These are phyloP conservation scores for Chaetomium sp. DNA, from an alignment of 2,329 filamentous ascomycete species.

Conservation along the genomic window DNA sequence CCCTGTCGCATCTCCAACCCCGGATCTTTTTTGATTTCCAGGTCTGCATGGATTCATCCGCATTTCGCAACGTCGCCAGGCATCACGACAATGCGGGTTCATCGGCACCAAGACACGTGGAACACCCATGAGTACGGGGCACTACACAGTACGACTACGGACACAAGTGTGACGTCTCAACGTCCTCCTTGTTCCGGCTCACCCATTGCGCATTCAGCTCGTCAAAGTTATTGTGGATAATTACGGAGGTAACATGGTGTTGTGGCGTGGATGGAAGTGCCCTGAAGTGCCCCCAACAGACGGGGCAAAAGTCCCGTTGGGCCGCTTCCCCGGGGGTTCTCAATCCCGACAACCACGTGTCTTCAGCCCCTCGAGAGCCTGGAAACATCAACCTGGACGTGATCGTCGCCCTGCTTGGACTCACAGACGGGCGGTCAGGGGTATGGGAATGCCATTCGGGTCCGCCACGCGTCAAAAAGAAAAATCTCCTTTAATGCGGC, in stretches of 20 bases:
- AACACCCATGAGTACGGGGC: neutral
- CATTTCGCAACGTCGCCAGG: constrained; percentile 1
- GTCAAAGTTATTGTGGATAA: neutral
- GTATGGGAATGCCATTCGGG: neutral
- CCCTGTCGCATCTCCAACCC: neutral
- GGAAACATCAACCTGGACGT: constrained; percentile 17
- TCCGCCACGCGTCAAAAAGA: neutral
- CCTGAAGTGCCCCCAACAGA: too few relatives aligned
- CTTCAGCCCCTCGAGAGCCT: constrained; percentile 12
- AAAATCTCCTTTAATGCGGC: neutral
- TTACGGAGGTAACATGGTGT: neutral
- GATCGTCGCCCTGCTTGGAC: constrained; percentile 16
- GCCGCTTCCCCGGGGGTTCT: neutral
- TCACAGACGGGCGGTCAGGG: constrained; percentile 15
- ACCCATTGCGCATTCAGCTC: neutral
- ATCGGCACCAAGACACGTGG: constrained; percentile 11
- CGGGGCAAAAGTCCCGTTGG: neutral
- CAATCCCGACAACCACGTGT: constrained; percentile 23
- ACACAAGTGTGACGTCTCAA: constrained; percentile 8
- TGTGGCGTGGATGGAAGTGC: neutral
- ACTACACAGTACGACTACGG: neutral
- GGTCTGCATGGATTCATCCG: constrained; percentile 8
- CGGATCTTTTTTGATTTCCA: constrained; percentile 11
- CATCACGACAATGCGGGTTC: constrained; percentile 4
- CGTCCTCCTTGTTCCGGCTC: neutral